phyloP scores from a whole-genome alignment of 495 filamentous ascomycete genomes.

The Penicillium atrosanguineum region DNA sequence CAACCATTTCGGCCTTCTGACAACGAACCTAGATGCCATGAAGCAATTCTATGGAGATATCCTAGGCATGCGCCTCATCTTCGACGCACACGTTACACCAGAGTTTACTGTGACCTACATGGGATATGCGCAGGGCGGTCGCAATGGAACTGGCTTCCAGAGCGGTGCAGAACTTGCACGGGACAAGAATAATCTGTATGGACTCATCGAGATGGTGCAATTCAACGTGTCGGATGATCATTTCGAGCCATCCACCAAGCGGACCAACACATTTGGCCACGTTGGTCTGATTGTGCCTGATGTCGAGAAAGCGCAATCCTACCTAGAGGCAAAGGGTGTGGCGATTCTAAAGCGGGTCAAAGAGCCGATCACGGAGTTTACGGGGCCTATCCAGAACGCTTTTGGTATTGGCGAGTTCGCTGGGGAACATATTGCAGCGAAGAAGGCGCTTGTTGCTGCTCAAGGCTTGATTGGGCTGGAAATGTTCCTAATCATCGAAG shows the following conservation, averaged over 20 bases:
- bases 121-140: constrained; percentile 29
- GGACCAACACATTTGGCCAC: constrained; percentile 24
- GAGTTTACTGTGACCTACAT: constrained; percentile 29
- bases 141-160: constrained; percentile 35
- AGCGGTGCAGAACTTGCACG: constrained; percentile 24
- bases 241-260: constrained; percentile 8
- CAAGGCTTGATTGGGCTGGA: constrained; percentile 17
- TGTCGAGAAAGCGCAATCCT: constrained; percentile 18
- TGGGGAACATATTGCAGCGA: constrained; percentile 4
- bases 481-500: constrained; percentile 20
- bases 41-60: constrained; percentile 30
- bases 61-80: constrained; percentile 34
- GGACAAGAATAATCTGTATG: constrained; percentile 31
- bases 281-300: constrained; percentile 28
- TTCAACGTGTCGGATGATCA: constrained; percentile 16
- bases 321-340: constrained; percentile 16
- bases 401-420: constrained; percentile 12
- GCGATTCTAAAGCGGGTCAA: constrained; percentile 22
- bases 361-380: constrained; percentile 8
- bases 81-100: constrained; percentile 23
- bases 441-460: constrained; percentile 5
- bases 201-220: constrained; percentile 30
- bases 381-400: constrained; percentile 10
- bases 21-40: constrained; percentile 22
- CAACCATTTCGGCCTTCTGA: constrained; percentile 33